A percentile compares a stretch with the other conserved stretches of the same genome.
These are phyloP conservation scores for Pythium dissotocum DNA, from an alignment of 352 stramenopile genomes.

Conservation along the genomic window DNA sequence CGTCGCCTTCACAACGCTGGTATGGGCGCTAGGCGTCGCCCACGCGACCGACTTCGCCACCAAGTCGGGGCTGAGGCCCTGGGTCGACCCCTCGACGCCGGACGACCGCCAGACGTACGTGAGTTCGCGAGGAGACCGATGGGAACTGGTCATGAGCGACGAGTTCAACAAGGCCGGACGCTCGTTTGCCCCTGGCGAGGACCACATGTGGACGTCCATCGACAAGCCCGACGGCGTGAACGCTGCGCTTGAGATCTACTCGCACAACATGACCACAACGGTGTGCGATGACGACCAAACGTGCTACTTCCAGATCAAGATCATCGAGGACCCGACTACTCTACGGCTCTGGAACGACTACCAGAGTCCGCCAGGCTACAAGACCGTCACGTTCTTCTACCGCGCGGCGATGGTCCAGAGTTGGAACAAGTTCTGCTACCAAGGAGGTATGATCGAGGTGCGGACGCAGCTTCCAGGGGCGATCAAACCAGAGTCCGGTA, in stretches of 20 bases:
- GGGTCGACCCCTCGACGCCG: constrained; percentile 32
- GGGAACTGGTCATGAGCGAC: constrained; percentile 74
- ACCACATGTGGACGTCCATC: not conserved
- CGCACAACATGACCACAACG: constrained; percentile 57
- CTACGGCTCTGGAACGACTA: constrained; percentile 24
- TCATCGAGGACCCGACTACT: not conserved
- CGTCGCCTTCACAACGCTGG: too few species aligned
- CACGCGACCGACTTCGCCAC: too few species aligned
- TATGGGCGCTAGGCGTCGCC: too few species aligned
- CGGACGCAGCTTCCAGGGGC: constrained; percentile 30
- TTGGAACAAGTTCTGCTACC: constrained; percentile 94
- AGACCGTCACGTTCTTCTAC: constrained; percentile 26
- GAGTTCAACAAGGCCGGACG: constrained; percentile 47
- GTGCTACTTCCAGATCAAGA: constrained; percentile 20
- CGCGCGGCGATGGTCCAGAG: constrained; percentile 75
- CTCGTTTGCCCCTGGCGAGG: not conserved
- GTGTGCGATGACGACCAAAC: constrained; percentile 38
- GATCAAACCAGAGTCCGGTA: not conserved
- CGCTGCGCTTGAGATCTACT: constrained; percentile 53
- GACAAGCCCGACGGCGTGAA: too few species aligned
- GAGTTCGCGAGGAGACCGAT: constrained; percentile 53
- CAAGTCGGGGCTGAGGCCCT: too few species aligned
- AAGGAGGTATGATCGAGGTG: constrained; percentile 88
- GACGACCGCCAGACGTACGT: constrained; percentile 40
- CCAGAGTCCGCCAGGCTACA: constrained; percentile 28